Evolutionary conservation across 2,329 filamentous ascomycete genomes (phyloP).

Genomic region (Trichoderma guizhouense): DNA sequence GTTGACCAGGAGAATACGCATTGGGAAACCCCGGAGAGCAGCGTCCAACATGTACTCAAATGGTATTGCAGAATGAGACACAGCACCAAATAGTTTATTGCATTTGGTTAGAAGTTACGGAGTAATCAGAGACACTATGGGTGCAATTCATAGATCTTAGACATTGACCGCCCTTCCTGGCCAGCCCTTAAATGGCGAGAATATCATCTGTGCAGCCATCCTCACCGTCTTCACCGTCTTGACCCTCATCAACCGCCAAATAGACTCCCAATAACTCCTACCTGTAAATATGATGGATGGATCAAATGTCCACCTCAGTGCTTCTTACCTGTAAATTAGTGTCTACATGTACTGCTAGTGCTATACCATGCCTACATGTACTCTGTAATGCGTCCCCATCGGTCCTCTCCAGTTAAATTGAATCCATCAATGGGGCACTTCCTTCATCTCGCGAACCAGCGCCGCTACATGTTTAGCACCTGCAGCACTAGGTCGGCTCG

Average conservation of each 20-base stretch:
- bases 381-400: not conserved
- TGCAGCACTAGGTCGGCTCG: slow-evolving; percentile 1
- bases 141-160: not conserved
- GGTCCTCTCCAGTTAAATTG: not conserved
- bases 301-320: not conserved
- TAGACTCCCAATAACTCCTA: not conserved
- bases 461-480: not conserved
- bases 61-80: not conserved
- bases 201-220: not conserved
- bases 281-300: not conserved
- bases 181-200: not conserved
- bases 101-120: not conserved
- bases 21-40: not conserved
- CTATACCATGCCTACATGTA: not conserved
- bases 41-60: not conserved
- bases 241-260: not conserved
- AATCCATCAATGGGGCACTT: not conserved
- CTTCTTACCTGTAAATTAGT: not conserved
- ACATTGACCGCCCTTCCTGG: not conserved
- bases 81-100: not conserved
- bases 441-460: not conserved
- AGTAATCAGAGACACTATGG: not conserved
- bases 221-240: not conserved
- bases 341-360: not conserved
- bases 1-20: not conserved